Evolutionary conservation across 345 rosid species (phyloP).

Genomic region (Mallotus nudiflorus): DNA sequence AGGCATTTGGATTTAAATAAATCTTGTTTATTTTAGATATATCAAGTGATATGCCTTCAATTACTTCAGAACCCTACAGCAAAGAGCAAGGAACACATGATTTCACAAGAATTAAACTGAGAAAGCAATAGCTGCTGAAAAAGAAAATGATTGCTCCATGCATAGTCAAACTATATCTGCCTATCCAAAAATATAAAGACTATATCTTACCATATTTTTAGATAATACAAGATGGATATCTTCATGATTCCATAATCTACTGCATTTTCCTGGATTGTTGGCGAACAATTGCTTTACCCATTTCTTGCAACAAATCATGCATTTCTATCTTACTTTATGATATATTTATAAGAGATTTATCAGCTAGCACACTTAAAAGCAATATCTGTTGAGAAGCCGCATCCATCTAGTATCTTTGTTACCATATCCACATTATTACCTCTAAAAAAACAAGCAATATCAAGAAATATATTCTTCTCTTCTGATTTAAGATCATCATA

Average conservation of each 20-base stretch:
- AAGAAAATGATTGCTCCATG: no score
- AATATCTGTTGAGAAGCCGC: conserved; percentile 1
- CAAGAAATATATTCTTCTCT: conserved; percentile 6
- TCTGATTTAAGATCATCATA: conserved; percentile 3
- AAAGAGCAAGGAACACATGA: not conserved
- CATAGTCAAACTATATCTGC: no score
- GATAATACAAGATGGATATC: not conserved
- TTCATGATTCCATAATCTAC: conserved; percentile 4
- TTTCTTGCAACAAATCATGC: conserved; percentile 6
- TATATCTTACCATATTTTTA: not conserved
- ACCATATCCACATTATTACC: not conserved
- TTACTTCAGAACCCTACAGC: not conserved
- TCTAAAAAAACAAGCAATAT: conserved; percentile 6
- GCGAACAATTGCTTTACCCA: not conserved
- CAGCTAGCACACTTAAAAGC: not conserved
- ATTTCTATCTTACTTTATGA: not conserved
- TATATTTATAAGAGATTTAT: conserved; percentile 5
- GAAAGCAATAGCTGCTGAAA: not conserved
- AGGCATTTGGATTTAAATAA: not conserved
- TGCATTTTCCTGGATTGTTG: conserved; percentile 1
- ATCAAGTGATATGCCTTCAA: conserved; percentile 1
- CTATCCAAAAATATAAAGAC: no score
- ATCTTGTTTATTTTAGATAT: not conserved
- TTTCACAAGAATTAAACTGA: no score
- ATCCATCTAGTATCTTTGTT: not conserved